Conservation (phyloP, 2,329 filamentous ascomycete genomes). For the Microsporum ferrugineum region DNA sequence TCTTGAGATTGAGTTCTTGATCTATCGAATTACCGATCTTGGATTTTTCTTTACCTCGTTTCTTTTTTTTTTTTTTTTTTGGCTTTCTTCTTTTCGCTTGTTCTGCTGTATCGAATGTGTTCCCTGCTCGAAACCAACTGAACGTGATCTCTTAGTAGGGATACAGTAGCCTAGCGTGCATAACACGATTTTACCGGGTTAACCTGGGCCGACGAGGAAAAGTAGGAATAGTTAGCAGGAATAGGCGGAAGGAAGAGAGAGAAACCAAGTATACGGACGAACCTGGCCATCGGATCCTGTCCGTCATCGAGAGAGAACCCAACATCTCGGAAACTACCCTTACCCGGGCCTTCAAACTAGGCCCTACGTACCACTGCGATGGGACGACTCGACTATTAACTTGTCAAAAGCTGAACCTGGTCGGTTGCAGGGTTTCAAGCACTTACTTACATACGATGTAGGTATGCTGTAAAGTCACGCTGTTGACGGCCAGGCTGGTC, state of each 20-base stretch:
- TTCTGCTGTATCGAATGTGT: background rate
- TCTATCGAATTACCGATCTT: background rate
- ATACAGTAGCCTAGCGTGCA: no score
- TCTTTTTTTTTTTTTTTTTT: background rate
- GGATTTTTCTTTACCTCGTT: background rate
- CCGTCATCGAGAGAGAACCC: background rate
- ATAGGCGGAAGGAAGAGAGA: background rate
- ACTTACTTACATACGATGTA: no score
- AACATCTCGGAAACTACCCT: background rate
- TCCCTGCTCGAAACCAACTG: background rate
- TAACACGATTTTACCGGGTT: no score
- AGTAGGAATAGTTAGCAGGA: background rate
- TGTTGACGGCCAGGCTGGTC: no score
- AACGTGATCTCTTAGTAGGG: no score
- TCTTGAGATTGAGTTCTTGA: slow-evolving; percentile 2
- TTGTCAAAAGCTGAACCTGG: no score
- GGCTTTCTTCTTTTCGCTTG: background rate
- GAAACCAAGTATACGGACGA: background rate
- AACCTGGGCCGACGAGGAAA: no score
- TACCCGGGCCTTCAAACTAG: background rate
- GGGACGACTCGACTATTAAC: background rate
- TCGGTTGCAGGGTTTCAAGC: no score
- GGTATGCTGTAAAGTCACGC: no score
- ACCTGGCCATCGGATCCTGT: background rate
- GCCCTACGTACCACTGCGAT: background rate